Percentiles rank a stretch among this genome's conserved stretches.
phyloP scores from a whole-genome alignment of 164 flowering plant genomes.

The Nymphaea thermarum region DNA sequence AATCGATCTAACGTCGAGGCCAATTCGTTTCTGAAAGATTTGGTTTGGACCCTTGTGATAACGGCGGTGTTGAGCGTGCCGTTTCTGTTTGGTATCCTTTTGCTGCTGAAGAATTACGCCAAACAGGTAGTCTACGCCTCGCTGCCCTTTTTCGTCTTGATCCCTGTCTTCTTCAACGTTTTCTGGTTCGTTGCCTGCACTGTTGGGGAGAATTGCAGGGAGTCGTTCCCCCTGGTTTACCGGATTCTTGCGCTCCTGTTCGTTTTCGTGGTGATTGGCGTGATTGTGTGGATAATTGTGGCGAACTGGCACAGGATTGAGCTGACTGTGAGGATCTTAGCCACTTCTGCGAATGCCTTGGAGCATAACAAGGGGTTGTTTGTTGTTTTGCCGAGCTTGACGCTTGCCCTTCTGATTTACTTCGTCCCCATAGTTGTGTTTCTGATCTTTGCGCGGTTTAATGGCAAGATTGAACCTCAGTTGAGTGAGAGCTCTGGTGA shows the following conservation, averaged over 20 bases:
- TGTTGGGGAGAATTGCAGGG: constrained; percentile 43
- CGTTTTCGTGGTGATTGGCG: constrained; percentile 56
- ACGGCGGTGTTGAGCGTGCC: constrained; percentile 64
- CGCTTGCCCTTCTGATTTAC: constrained; percentile 43
- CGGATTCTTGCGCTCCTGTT: constrained; percentile 59
- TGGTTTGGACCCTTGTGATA: constrained; percentile 70
- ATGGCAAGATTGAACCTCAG: constrained; percentile 62
- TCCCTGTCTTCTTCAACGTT: constrained; percentile 59
- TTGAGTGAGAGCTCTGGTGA: constrained; percentile 25
- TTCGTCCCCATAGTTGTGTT: constrained; percentile 77
- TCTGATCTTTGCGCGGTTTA: constrained; percentile 58
- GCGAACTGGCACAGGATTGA: constrained; percentile 78
- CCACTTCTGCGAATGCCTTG: constrained; percentile 66
- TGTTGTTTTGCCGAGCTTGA: constrained; percentile 53
- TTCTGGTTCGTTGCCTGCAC: constrained; percentile 96
- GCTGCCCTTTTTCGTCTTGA: constrained; percentile 12
- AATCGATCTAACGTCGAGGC: constrained; percentile 2
- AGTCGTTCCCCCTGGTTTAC: constrained; percentile 51
- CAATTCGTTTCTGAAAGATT: constrained; percentile 23
- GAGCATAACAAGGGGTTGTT: constrained; percentile 59
- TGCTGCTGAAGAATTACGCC: constrained; percentile 63
- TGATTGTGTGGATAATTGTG: constrained; percentile 68
- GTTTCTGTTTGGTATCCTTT: constrained; percentile 36
- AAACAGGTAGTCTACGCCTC: constrained; percentile 65
- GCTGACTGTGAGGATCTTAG: constrained; percentile 55